phyloP scores from a whole-genome alignment of 2,329 filamentous ascomycete genomes.

The Aspergillus ochraceoroseus region DNA sequence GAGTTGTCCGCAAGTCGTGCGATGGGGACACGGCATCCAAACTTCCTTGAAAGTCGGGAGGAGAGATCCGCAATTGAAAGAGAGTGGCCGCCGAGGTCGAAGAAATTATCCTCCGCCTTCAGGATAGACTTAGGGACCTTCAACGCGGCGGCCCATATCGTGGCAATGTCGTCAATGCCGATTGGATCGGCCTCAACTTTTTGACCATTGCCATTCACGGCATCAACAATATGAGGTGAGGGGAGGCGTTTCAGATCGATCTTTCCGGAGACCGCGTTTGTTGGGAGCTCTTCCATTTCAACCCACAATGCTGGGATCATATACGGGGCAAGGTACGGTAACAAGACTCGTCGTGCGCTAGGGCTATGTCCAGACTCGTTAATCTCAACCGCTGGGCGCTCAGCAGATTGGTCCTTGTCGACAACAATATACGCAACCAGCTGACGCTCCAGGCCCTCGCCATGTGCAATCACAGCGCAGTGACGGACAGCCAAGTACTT shows the following conservation, averaged over 20 bases:
- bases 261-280: slow-evolving; percentile 74
- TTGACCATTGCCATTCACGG: slow-evolving; percentile 40
- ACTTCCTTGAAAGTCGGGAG: slow-evolving; percentile 62
- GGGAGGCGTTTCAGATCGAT: slow-evolving; percentile 68
- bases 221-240: slow-evolving; percentile 50
- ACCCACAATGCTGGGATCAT: slow-evolving; percentile 80
- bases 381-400: slow-evolving; percentile 60
- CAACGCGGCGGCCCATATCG: slow-evolving; percentile 67
- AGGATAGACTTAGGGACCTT: slow-evolving; percentile 60
- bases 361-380: slow-evolving; percentile 69
- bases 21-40: slow-evolving; percentile 69
- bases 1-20: slow-evolving; percentile 65
- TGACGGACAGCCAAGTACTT: slow-evolving; percentile 65
- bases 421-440: slow-evolving; percentile 71
- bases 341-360: slow-evolving; percentile 59
- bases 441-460: slow-evolving; percentile 69
- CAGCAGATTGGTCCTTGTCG: slow-evolving; percentile 54
- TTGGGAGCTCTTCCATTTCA: slow-evolving; percentile 64
- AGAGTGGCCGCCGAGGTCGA: slow-evolving; percentile 75
- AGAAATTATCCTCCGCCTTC: slow-evolving; percentile 69
- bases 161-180: slow-evolving; percentile 61
- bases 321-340: slow-evolving; percentile 67
- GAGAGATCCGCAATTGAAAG: slow-evolving; percentile 71
- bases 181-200: slow-evolving; percentile 59
- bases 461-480: slow-evolving; percentile 68